These are phyloP conservation scores for Citrus reticulata DNA, from an alignment of 345 rosid genomes.

Conservation along the genomic window DNA sequence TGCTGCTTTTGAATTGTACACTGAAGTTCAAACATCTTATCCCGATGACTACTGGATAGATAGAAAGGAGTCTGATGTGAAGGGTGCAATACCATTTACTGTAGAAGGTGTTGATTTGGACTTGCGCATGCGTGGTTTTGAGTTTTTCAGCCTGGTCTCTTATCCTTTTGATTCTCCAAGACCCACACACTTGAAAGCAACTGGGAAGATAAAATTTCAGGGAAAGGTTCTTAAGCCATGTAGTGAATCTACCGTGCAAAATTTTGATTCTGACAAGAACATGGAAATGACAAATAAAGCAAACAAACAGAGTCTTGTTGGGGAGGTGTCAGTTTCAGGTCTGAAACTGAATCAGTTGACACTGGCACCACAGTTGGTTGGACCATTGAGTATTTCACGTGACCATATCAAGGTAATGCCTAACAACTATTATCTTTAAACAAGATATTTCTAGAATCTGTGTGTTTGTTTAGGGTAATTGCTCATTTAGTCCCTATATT, in stretches of 20 bases:
- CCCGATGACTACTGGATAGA: slow-evolving; percentile 52
- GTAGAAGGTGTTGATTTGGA: slow-evolving; percentile 94
- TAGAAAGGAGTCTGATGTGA: slow-evolving; percentile 34
- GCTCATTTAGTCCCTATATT: too few species aligned
- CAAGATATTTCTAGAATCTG: not conserved
- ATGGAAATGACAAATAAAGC: slow-evolving; percentile 26
- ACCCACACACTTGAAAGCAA: slow-evolving; percentile 89
- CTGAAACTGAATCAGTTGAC: slow-evolving; percentile 89
- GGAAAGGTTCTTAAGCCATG: slow-evolving; percentile 62
- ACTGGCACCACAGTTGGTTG: slow-evolving; percentile 89
- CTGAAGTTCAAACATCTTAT: slow-evolving; percentile 77
- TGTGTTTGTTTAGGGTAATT: not conserved
- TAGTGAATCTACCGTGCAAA: slow-evolving; percentile 23
- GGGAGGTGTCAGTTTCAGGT: slow-evolving; percentile 82
- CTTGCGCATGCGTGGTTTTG: slow-evolving; percentile 94
- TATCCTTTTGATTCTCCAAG: slow-evolving; percentile 95
- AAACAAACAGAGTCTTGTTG: slow-evolving; percentile 51
- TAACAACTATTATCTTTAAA: slow-evolving; percentile 6
- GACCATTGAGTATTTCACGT: slow-evolving; percentile 71
- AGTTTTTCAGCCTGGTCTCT: slow-evolving; percentile 81
- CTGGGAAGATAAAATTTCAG: slow-evolving; percentile 85
- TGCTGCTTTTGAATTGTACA: slow-evolving; percentile 75
- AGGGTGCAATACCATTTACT: slow-evolving; percentile 50
- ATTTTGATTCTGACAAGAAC: slow-evolving; percentile 26
- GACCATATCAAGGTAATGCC: slow-evolving; percentile 66